Base-by-base conservation (phyloP, 2,329 filamentous ascomycete species). In the Hypoxylon sp. region DNA sequence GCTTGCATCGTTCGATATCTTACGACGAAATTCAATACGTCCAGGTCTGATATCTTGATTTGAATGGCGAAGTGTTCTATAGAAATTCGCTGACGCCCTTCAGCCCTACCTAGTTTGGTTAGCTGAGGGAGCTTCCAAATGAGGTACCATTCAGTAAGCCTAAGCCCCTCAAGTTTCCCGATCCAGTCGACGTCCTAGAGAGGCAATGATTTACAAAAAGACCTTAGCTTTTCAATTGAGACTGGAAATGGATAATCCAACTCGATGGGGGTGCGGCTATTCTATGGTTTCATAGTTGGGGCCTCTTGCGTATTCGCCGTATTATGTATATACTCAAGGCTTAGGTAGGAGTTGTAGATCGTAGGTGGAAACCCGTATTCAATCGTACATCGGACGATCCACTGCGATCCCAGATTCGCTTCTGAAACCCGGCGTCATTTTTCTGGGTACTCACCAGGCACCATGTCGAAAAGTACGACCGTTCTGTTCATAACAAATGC, bases 241-340 rank as follows among this genome's bases (percentile, higher is more conserved):
- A 44, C 44, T 56, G 32, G 48, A 48, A 56, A 40, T 28, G n/a
- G 40, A 32, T 32, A 48, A 44, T 44, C 5, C 8, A 14, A 26
- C 53, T 44, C 30, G 40, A 56, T 40, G 18, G 12, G 32, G 53
- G 20, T 40, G 32, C 36, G 36, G 16, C 42, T 36, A 48, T 48
- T 16, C 36, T 56, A 38, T 40, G 32, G 16, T 4, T 36, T 32
- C 18, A 36, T 44, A 30, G 2, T 24, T 30, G 30, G 16, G 42
- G 44, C 30, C 7, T 22, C 32, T 40, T 9, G 28, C 40, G 52
- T 38, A n/a, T 28, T 44, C 36, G 22, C 36, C 16, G 14, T 18
- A 22, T 53, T 53, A 32, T 56, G 53, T 56, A 56, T 56, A 56
- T 56, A 56, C 53, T 56, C 42, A 56, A 38, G 33, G 42, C 53